A percentile compares a stretch with the other conserved stretches of the same genome.
Evolutionary conservation across 345 rosid genomes (phyloP).

Genomic region (Citropsis articulata): DNA sequence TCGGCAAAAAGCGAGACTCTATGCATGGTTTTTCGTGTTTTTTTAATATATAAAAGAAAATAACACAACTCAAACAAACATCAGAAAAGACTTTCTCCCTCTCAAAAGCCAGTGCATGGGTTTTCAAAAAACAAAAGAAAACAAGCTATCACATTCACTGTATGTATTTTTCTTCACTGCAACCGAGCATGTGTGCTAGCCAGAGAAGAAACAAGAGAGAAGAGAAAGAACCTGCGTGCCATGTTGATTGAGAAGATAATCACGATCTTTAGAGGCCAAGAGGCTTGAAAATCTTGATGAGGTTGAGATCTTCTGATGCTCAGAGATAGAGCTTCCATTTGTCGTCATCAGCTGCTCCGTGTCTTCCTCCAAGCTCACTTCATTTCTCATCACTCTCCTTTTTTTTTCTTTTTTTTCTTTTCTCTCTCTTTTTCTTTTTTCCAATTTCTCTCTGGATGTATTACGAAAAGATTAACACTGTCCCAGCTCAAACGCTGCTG

Average conservation of each 20-base stretch:
- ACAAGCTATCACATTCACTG: background rate
- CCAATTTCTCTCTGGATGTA: background rate
- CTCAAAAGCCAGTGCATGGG: too few relatives aligned
- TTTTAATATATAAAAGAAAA: too few relatives aligned
- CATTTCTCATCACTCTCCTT: conserved; percentile 17
- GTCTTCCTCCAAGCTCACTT: conserved; percentile 8
- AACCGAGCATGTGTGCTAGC: background rate
- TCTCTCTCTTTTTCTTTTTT: background rate
- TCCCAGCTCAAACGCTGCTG: background rate
- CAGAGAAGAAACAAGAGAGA: background rate
- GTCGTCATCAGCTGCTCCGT: background rate
- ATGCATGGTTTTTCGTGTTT: background rate
- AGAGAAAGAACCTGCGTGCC: conserved; percentile 36
- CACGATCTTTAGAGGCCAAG: conserved; percentile 49
- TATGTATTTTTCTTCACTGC: background rate
- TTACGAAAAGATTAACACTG: background rate
- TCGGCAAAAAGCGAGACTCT: too few relatives aligned
- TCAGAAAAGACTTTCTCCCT: too few relatives aligned
- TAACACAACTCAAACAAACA: background rate
- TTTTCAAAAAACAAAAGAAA: background rate
- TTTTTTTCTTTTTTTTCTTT: background rate
- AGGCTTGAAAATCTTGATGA: conserved; percentile 40
- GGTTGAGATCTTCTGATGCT: background rate
- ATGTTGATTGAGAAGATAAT: conserved; percentile 42
- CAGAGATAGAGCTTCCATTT: conserved; percentile 8